Evolutionary conservation across 805 yeast genomes (phyloP), one percentile per base, ranked within the genome.

Genomic region (Wickerhamia fluorescens): DNA sequence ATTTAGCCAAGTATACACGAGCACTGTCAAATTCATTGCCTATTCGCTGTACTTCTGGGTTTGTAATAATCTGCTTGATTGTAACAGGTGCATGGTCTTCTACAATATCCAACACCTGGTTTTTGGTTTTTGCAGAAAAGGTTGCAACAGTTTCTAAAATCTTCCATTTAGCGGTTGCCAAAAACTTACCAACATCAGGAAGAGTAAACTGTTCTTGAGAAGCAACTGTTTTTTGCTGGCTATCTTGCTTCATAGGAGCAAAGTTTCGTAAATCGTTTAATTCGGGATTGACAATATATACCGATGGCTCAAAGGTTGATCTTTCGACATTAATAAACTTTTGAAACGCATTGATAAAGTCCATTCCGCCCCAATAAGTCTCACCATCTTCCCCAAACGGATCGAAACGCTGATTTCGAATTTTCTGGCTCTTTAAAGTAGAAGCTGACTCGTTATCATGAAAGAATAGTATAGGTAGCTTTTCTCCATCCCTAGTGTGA

Each of bases 11-110:
- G 51, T 86, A 89, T 4, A 87, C 81, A 30, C 88, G 71, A 0
- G 97, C 97, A 29, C 89, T 77, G 47, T 88, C 97, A 49, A 88
- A 92, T 38, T 89, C 97, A 38, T 85, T 83, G 34, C 92, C 84
- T 15, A 89, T 73, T 32, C 69, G 73, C 43, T 68, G 71, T 8
- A 89, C 94, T 44, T 85, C 94, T 1, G 95, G 92, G 38, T 78
- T 77, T 32, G 64, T 69, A 24, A 89, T 61, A 37, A 82, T 53
- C 29, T 71, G 71, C 41, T 71, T 72, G 14, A 80, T 62, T 2
- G 70, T 63, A 2, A 65, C 60, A 1, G 94, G 92, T 3, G 76
- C 71, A 16, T 72, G 75, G 19, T 68, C 73, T 30, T 72, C 78
- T 1, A 84, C 75, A 7, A 78, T 73, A 22, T 71, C 73, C 31